Evolutionary conservation across 164 flowering plant genomes (phyloP), one percentile per base, ranked within the genome.

Genomic region (Cinnamomum chago): DNA sequence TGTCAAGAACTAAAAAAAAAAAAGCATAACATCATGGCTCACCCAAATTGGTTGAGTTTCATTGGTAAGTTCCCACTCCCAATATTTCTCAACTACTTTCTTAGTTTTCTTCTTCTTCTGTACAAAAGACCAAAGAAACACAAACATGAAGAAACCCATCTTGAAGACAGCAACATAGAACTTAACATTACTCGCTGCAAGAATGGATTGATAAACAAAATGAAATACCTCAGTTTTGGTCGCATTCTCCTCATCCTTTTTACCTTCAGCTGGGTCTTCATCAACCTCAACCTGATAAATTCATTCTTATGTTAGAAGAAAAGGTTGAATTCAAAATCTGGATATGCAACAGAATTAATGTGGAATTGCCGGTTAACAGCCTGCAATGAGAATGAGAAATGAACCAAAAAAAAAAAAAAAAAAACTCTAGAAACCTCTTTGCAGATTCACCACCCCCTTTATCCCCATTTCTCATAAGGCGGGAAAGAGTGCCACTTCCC

Each of bases 31-130:
- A 40, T 40, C 47, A 9, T 40, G 0, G 47, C 94, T 81, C 72
- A 93, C 99, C 99, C 99, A 95, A 72, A 93, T 80, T 35, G 98
- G 99, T 76, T 93, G 87, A 1, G 97, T 95, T 79, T 95, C 99
- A 82, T 93, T 93, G 6, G 86, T 86, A 28, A 87, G 92, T 75
- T 91, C 97, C 98, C 98, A 92, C 75, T 95, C 99, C 99, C 98
- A 95, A 76, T 95, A 95, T 75, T 80, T 87, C 85, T 92, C 97
- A 73, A 92, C 90, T 55, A 93, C 93, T 25, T 86, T 95, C 84
- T 93, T 95, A 1, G 97, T 95, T 79, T 93, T 95, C 88, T 90
- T 95, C 87, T 92, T 95, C 79, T 90, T 90, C 98, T 92, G 87
- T 68, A 64, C 11, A 73, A 25, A 76, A 66, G 27, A 22, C 24